A percentile compares a stretch with the other conserved stretches of the same genome.
Conservation (phyloP, 2,329 filamentous ascomycete genomes). For the Immersiporthe knoxdaviesiana region DNA sequence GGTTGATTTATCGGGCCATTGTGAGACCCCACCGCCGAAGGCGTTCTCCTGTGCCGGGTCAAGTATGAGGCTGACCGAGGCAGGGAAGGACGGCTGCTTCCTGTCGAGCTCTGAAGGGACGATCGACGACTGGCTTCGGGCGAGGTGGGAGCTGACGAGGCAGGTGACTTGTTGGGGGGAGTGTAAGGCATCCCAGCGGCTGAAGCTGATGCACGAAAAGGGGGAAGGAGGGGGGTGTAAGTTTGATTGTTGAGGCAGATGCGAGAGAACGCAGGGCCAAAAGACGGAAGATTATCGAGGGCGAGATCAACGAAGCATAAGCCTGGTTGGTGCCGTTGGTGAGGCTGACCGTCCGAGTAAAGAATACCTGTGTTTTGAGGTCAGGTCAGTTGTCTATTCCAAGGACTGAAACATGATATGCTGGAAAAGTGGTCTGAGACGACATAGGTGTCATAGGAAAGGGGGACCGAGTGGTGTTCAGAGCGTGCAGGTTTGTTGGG, state of each 20-base stretch:
- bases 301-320: slow-evolving; percentile 21
- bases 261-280: not conserved
- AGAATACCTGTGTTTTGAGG: slow-evolving; percentile 19
- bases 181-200: slow-evolving; percentile 79
- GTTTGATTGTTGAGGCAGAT: not conserved
- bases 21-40: slow-evolving; percentile 45
- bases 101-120: slow-evolving; percentile 51
- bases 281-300: not conserved
- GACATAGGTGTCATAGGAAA: not conserved
- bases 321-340: slow-evolving; percentile 1
- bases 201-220: slow-evolving; percentile 25
- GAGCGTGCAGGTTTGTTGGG: not conserved
- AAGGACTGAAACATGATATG: not conserved
- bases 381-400: not conserved
- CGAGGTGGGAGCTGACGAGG: slow-evolving; percentile 60
- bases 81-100: slow-evolving; percentile 53
- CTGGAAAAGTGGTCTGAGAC: not conserved
- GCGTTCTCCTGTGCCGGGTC: slow-evolving; percentile 63
- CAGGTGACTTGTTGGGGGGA: slow-evolving; percentile 71
- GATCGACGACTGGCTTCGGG: slow-evolving; percentile 62
- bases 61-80: slow-evolving; percentile 70
- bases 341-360: slow-evolving; percentile 33
- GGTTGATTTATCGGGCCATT: slow-evolving; percentile 44
- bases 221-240: slow-evolving; percentile 27
- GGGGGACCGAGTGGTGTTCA: not conserved